These are phyloP conservation scores for Colletotrichum trifolii DNA, from an alignment of 2,329 filamentous ascomycete species.

Conservation along the genomic window DNA sequence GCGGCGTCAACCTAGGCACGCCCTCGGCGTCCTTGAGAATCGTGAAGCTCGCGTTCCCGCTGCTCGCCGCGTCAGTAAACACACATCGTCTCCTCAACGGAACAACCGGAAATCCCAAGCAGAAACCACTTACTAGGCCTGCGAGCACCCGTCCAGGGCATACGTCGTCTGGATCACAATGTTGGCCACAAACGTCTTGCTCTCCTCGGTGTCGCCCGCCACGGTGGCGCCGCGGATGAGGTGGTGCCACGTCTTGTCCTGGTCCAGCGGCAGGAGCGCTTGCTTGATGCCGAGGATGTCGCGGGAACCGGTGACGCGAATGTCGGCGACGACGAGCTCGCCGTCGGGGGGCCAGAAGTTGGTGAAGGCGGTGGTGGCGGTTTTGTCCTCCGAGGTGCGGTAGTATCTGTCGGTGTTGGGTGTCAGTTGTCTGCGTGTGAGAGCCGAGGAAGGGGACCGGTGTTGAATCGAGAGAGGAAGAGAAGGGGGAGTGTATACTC, in stretches of 20 bases:
- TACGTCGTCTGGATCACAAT: constrained; percentile 31
- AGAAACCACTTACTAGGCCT: constrained; percentile 26
- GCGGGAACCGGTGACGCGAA: constrained; percentile 4
- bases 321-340: constrained; percentile 9
- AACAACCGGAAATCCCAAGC: no score
- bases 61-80: neutral
- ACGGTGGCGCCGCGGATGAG: constrained; percentile 28
- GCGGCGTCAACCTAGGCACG: constrained; percentile 13
- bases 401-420: constrained; percentile 10
- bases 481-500: neutral
- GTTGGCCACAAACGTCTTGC: constrained; percentile 24
- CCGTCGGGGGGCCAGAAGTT: constrained; percentile 29
- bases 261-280: constrained; percentile 16
- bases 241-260: constrained; percentile 25
- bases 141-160: constrained; percentile 12
- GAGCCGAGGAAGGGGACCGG: no score
- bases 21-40: constrained; percentile 18
- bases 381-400: constrained; percentile 15
- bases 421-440: neutral
- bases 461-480: no score
- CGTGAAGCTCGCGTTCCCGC: constrained; percentile 27
- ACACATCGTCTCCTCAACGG: no score
- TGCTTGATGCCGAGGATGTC: constrained; percentile 27
- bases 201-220: neutral
- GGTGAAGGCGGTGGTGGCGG: constrained; percentile 15